Conservation (phyloP, 139 green algal genomes). For the Chloropicon primus region DNA sequence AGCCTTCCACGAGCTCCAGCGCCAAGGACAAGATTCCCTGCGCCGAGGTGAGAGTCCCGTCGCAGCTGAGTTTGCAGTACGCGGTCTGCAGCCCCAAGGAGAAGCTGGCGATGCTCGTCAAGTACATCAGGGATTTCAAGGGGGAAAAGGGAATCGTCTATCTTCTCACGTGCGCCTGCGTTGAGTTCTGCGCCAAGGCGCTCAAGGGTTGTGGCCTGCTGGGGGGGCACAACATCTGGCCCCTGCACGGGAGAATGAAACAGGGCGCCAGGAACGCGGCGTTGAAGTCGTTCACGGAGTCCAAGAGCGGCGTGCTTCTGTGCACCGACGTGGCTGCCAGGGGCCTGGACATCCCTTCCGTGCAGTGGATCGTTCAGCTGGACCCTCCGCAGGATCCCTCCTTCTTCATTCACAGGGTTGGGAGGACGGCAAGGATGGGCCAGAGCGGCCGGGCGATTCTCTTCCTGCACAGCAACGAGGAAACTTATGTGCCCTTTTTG, state of each 20-base stretch:
- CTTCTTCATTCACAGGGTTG: constrained; percentile 52
- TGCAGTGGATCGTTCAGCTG: constrained; percentile 70
- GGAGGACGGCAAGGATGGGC: constrained; percentile 84
- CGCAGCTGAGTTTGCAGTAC: constrained; percentile 49
- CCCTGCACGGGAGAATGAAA: constrained; percentile 83
- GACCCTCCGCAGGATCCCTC: constrained; percentile 75
- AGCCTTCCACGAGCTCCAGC: not conserved
- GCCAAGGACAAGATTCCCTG: constrained; percentile 1
- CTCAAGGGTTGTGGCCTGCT: not conserved
- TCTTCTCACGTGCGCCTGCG: constrained; percentile 83
- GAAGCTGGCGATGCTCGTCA: constrained; percentile 62
- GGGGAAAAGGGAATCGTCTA: constrained; percentile 83
- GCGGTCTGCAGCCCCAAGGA: constrained; percentile 31
- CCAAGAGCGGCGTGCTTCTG: constrained; percentile 49
- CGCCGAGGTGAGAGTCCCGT: constrained; percentile 45
- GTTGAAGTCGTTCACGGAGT: constrained; percentile 43
- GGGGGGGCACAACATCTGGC: constrained; percentile 8
- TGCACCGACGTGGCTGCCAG: constrained; percentile 85
- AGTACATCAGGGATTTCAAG: constrained; percentile 29
- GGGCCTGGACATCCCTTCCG: constrained; percentile 80
- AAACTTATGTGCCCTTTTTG: constrained; percentile 81
- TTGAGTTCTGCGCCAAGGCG: constrained; percentile 44
- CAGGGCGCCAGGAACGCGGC: constrained; percentile 53
- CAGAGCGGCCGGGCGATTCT: constrained; percentile 52
- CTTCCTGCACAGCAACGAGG: constrained; percentile 40